Evolutionary conservation across 345 rosid species (phyloP).

Genomic region (Eucalyptus sp.): DNA sequence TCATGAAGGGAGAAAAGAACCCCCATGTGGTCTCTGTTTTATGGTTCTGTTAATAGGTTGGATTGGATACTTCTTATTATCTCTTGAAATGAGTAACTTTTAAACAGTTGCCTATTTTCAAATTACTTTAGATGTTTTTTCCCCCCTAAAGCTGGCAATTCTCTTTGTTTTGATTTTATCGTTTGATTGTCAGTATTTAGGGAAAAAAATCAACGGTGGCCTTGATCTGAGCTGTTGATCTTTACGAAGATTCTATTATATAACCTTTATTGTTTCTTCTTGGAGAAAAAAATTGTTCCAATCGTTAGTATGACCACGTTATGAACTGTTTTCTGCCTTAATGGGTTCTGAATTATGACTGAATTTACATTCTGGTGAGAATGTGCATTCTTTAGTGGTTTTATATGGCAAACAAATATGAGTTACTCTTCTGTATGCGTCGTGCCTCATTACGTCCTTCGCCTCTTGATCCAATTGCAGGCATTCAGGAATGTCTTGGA

Average conservation of each 20-base stretch:
- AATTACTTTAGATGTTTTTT: background rate
- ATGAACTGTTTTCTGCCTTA: background rate
- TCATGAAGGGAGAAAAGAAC: background rate
- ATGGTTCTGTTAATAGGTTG: background rate
- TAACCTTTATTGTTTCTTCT: background rate
- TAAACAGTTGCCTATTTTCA: background rate
- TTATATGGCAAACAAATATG: background rate
- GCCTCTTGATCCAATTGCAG: slow-evolving; percentile 21
- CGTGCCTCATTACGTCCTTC: background rate
- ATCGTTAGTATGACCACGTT: background rate
- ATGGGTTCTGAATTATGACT: background rate
- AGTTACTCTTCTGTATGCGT: background rate
- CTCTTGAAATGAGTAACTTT: background rate
- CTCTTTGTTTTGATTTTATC: background rate
- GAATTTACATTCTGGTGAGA: background rate
- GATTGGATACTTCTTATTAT: background rate
- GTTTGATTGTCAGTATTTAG: background rate
- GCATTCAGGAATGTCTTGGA: slow-evolving; percentile 54
- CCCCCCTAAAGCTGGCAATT: background rate
- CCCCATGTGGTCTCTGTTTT: background rate
- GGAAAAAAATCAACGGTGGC: background rate
- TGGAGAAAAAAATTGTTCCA: background rate
- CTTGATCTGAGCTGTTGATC: background rate
- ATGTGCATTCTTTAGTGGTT: background rate
- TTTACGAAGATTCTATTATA: background rate